Base-by-base conservation (phyloP, 768 basidiomycete species). In the Boletus insuetus region DNA sequence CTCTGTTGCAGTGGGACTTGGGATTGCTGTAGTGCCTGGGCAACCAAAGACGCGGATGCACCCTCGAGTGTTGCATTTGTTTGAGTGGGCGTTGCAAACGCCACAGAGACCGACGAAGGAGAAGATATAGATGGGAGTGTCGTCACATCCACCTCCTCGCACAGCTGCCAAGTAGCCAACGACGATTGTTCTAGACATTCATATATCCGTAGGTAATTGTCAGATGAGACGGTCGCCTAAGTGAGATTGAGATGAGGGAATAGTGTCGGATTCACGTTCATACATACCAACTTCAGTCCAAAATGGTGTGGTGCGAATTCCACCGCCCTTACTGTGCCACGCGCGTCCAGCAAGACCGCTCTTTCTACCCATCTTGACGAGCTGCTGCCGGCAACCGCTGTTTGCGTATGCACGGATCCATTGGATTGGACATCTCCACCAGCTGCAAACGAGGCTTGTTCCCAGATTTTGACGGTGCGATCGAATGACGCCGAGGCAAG, bases 381-480 rank as follows among this genome's bases (percentile, higher is more conserved):
- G 24, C 46, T 77, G 42, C 67, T 68, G 4, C 60, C 47, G 22
- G 60, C 42, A 2, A 46, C 50, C 14, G 52, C 38, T 22, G 55
- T 39, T 45, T 57, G 64, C 19, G 50, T 24, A n/a, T 60, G 49
- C 46, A 44, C n/a, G 12, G 64, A 49, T 39, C 65, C 64, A 31
- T 63, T 72, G n/a, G 60, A 37, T 24, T 70, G 64, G 13, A 63
- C 58, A 10, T 66, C 67, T 32, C 61, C 61, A 2, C 69, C 59
- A 9, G 72, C 70, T 19, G 66, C 55, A 44, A 70, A 68, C 12
- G 68, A 60, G 0, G 74, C 75, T 70, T 90, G 83, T 67, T 95
- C 91, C 94, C 94, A 98, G 16, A 99, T 82, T 71, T 95, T 91
- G 52, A 94, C 90, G 0, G 90, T 90, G 24, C 95, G 82, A 72